A percentile compares a stretch with the other conserved stretches of the same genome.
These are phyloP conservation scores for Saccharomyces hybrid DNA, from an alignment of 1,139 yeast species.

Conservation along the genomic window DNA sequence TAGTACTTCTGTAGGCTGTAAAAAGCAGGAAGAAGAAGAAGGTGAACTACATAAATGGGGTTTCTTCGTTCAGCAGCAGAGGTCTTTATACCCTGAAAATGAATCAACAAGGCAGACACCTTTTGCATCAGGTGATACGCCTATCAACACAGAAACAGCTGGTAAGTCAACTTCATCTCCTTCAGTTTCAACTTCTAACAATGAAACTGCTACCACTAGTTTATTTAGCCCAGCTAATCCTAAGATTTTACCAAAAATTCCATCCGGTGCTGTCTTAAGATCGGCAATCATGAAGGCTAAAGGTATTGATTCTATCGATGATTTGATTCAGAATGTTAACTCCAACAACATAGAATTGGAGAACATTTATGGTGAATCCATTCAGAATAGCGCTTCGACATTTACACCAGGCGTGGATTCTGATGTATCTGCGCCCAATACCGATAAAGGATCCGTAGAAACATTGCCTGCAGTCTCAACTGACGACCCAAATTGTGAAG, in stretches of 20 bases:
- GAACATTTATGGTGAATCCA: conserved; percentile 40
- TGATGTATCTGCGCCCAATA: not conserved
- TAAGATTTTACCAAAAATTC: conserved; percentile 35
- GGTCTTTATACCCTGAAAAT: conserved; percentile 35
- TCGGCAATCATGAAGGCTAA: conserved; percentile 69
- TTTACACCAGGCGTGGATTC: conserved; percentile 9
- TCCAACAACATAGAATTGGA: conserved; percentile 46
- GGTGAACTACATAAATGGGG: conserved; percentile 85
- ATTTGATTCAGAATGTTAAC: conserved; percentile 58
- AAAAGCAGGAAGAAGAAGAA: conserved; percentile 76
- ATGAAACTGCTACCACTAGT: conserved; percentile 9
- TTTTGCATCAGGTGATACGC: not conserved
- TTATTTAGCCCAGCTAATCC: conserved; percentile 5
- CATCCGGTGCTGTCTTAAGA: conserved; percentile 66
- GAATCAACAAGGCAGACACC: conserved; percentile 5
- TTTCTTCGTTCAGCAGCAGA: conserved; percentile 55
- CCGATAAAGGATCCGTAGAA: not conserved
- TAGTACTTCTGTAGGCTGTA: conserved; percentile 61
- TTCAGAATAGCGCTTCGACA: conserved; percentile 2
- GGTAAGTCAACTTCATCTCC: conserved; percentile 8
- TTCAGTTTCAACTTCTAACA: conserved; percentile 11
- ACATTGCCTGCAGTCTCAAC: not conserved
- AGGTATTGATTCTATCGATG: conserved; percentile 62
- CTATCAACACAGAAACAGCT: conserved; percentile 2
- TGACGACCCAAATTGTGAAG: conserved; percentile 28